Evolutionary conservation across 2,329 filamentous ascomycete species (phyloP).

Genomic region (Thermoascus crustaceus): DNA sequence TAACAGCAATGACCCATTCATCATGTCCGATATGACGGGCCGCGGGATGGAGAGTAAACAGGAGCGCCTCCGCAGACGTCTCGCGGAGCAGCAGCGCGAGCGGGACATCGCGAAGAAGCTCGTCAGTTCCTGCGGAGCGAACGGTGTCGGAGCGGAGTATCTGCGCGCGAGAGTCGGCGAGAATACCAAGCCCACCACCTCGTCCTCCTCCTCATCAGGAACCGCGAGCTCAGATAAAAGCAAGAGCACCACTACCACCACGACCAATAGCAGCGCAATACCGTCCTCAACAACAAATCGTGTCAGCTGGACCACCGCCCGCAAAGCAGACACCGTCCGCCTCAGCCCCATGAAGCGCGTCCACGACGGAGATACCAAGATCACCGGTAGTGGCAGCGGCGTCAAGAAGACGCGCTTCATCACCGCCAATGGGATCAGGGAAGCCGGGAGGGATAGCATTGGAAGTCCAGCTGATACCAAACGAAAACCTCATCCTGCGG

Average conservation of each 20-base stretch:
- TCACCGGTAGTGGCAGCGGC: constrained; percentile 21
- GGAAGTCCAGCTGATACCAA: constrained; percentile 43
- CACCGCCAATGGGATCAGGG: constrained; percentile 66
- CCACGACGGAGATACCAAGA: constrained; percentile 26
- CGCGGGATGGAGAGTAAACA: constrained; percentile 35
- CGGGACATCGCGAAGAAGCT: constrained; percentile 38
- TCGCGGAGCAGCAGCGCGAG: constrained; percentile 37
- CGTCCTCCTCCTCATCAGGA: constrained; percentile 3
- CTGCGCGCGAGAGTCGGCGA: constrained; percentile 29
- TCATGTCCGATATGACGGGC: constrained; percentile 29
- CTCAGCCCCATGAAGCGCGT: constrained; percentile 34
- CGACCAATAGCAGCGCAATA: neutral
- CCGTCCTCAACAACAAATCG: constrained; percentile 8
- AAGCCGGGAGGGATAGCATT: constrained; percentile 67
- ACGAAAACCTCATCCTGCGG: constrained; percentile 7
- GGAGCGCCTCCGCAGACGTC: constrained; percentile 34
- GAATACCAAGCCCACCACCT: too few relatives aligned
- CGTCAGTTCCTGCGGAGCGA: constrained; percentile 23
- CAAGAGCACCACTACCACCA: neutral
- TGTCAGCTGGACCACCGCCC: constrained; percentile 19
- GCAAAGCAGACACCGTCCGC: constrained; percentile 32
- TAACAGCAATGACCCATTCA: constrained; percentile 36
- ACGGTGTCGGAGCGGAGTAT: constrained; percentile 37
- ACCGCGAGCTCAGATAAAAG: neutral
- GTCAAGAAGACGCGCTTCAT: constrained; percentile 69